Conservation (phyloP, 331 rosid genomes). For the Stylosanthes scabra region DNA sequence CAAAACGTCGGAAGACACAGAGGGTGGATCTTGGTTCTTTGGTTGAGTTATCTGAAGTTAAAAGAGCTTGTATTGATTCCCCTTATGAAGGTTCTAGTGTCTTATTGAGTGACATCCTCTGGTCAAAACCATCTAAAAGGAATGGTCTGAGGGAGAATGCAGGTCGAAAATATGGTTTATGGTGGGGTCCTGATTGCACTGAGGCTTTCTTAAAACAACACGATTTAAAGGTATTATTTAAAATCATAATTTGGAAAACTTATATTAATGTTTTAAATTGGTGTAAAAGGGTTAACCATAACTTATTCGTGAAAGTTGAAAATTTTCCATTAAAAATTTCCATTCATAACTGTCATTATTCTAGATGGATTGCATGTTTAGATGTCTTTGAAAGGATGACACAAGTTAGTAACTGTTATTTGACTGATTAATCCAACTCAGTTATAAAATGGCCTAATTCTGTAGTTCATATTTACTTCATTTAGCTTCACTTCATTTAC, state of each 20-base stretch:
- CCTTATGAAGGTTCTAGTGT: constrained; percentile 71
- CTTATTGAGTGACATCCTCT: constrained; percentile 75
- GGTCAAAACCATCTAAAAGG: constrained; percentile 85
- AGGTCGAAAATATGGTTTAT: constrained; percentile 65
- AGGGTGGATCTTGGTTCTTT: constrained; percentile 78
- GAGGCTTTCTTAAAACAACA: constrained; percentile 76
- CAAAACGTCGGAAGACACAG: constrained; percentile 59
- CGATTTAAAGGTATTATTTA: constrained; percentile 72
- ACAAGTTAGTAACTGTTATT: constrained; percentile 4
- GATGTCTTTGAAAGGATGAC: background rate
- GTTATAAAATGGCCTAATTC: background rate
- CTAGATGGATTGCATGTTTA: constrained; percentile 30
- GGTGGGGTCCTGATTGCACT: constrained; percentile 96
- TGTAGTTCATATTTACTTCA: constrained; percentile 10
- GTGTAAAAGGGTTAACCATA: too few relatives aligned
- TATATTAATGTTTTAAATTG: too few relatives aligned
- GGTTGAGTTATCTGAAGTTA: constrained; percentile 67
- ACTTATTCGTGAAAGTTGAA: background rate
- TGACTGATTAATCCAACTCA: background rate
- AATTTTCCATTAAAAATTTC: background rate
- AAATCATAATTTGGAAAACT: constrained; percentile 19
- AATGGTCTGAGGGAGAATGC: constrained; percentile 74
- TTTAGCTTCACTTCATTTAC: background rate
- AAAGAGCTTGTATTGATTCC: constrained; percentile 63
- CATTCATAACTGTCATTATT: constrained; percentile 5